Percentiles rank a stretch among this genome's conserved stretches.
These are phyloP conservation scores for Breynia disticha DNA, from an alignment of 441 rosid genomes.

Conservation along the genomic window DNA sequence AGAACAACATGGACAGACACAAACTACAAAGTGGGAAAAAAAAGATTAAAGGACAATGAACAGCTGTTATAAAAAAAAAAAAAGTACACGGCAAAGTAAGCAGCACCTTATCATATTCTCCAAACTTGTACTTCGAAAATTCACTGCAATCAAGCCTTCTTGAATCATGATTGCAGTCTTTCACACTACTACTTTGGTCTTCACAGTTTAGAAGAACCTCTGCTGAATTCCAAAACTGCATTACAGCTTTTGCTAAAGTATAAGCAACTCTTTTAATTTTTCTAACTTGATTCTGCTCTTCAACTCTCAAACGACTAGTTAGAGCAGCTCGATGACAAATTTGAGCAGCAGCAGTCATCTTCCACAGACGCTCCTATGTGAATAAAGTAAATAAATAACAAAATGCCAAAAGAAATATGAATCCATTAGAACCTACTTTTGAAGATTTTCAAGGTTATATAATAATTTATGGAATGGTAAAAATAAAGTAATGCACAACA, in stretches of 20 bases:
- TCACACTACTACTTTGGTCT: conserved; percentile 21
- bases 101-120: conserved; percentile 37
- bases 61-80: conserved; percentile 6
- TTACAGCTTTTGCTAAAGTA: conserved; percentile 67
- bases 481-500: too few relatives aligned
- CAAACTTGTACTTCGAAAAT: conserved; percentile 32
- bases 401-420: conserved; percentile 2
- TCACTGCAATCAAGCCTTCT: conserved; percentile 24
- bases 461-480: background rate
- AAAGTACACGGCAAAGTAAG: conserved; percentile 1
- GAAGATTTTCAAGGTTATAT: conserved; percentile 10
- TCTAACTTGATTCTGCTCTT: conserved; percentile 38
- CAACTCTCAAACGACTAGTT: conserved; percentile 50
- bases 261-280: conserved; percentile 64
- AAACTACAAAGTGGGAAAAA: background rate
- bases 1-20: background rate
- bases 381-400: conserved; percentile 11
- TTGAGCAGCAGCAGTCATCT: conserved; percentile 93
- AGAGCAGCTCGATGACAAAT: conserved; percentile 61
- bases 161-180: conserved; percentile 28
- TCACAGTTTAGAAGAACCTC: conserved; percentile 33
- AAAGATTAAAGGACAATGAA: background rate
- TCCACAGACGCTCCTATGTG: conserved; percentile 97
- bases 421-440: background rate
- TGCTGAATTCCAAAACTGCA: conserved; percentile 83